A percentile compares a stretch with the other conserved stretches of the same genome.
These are phyloP conservation scores for Paramyrothecium sp. DNA, from an alignment of 2,329 filamentous ascomycete species.

Conservation along the genomic window DNA sequence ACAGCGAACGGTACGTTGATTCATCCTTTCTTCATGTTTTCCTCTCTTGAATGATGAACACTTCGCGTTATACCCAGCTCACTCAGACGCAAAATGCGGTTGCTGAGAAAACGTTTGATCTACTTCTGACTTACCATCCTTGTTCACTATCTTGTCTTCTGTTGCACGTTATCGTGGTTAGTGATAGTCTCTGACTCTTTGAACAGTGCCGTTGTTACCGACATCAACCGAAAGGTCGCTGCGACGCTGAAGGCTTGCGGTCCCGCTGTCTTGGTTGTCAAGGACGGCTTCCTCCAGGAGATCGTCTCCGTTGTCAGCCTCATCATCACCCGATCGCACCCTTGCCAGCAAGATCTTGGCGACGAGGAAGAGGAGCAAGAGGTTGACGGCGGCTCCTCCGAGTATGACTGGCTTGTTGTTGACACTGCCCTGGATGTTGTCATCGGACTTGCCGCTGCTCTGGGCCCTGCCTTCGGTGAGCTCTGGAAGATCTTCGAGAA, in stretches of 20 bases:
- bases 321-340: constrained; percentile 86
- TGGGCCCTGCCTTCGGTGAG: constrained; percentile 79
- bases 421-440: constrained; percentile 93
- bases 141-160: constrained; percentile 13
- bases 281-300: constrained; percentile 67
- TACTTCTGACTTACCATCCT: constrained; percentile 29
- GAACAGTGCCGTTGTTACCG: constrained; percentile 78
- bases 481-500: constrained; percentile 97
- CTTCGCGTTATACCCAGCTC: constrained; percentile 97
- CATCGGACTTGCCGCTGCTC: constrained; percentile 76
- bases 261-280: constrained; percentile 75
- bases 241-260: constrained; percentile 89
- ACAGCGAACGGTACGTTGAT: constrained; percentile 83
- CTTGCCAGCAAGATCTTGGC: constrained; percentile 87
- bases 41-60: constrained; percentile 71
- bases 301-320: constrained; percentile 72
- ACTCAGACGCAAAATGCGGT: constrained; percentile 90
- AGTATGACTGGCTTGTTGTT: constrained; percentile 96
- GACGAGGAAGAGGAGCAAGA: constrained; percentile 75
- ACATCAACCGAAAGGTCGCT: constrained; percentile 91
- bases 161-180: constrained; percentile 15
- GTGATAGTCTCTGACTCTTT: constrained; percentile 36
- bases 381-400: constrained; percentile 75
- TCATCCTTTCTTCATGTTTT: constrained; percentile 14
- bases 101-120: constrained; percentile 78